Conservation (phyloP, 2,329 filamentous ascomycete genomes). For the Exserohilum turcica region DNA sequence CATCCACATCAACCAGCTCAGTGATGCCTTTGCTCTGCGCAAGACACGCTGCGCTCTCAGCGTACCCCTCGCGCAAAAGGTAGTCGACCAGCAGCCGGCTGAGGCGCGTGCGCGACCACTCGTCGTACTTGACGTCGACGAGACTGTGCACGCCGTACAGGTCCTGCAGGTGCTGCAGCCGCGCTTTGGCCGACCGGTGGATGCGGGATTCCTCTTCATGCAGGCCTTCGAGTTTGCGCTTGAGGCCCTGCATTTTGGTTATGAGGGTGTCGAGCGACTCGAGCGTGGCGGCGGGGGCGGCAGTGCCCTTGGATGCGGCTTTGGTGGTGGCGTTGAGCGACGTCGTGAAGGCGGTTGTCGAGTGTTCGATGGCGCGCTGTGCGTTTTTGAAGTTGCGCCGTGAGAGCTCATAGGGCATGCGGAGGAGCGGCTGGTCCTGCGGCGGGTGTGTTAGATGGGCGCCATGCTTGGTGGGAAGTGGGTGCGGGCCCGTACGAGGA, state of each 20-base stretch:
- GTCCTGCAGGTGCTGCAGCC: constrained; percentile 79
- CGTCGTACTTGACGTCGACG: constrained; percentile 91
- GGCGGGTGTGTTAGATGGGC: constrained; percentile 5
- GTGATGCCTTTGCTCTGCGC: constrained; percentile 76
- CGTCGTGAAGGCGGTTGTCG: constrained; percentile 66
- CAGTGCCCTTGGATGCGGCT: constrained; percentile 64
- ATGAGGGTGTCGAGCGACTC: constrained; percentile 85
- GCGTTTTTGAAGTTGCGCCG: constrained; percentile 92
- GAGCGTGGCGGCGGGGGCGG: constrained; percentile 58
- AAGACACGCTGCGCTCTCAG: constrained; percentile 74
- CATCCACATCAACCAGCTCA: constrained; percentile 84
- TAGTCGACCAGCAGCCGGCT: constrained; percentile 92
- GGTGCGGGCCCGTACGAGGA: constrained; percentile 62
- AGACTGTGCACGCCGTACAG: constrained; percentile 79
- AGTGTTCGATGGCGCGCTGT: constrained; percentile 75
- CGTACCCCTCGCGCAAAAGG: constrained; percentile 81
- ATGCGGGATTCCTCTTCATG: constrained; percentile 80
- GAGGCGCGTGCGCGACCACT: constrained; percentile 81
- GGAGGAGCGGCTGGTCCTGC: constrained; percentile 91
- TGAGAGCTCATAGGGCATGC: constrained; percentile 88
- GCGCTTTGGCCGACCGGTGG: constrained; percentile 74
- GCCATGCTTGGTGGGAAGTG: not conserved
- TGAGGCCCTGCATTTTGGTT: constrained; percentile 79
- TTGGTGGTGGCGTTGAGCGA: constrained; percentile 61
- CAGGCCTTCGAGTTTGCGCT: constrained; percentile 79